phyloP scores from a whole-genome alignment of 2,329 filamentous ascomycete species.

The Paraphaeosphaeria sporulosa region DNA sequence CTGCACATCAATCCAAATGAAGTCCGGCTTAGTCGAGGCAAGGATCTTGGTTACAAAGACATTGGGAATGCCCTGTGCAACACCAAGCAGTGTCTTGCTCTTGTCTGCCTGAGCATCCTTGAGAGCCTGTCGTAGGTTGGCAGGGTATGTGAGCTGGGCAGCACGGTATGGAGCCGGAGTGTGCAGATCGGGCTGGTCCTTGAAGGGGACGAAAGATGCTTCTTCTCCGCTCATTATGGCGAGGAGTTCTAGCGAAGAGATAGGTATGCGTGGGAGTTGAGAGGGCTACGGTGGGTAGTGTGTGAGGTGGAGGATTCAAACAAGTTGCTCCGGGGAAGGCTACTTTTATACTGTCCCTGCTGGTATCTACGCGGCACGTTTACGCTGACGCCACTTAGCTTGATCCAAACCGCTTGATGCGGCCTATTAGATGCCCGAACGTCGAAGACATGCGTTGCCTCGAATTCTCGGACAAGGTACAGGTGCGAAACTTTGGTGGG shows the following conservation, averaged over 20 bases:
- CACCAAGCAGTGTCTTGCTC: slow-evolving; percentile 33
- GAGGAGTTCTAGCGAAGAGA: neutral
- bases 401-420: neutral
- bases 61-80: slow-evolving; percentile 37
- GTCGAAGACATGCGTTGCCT: neutral
- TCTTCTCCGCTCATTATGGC: slow-evolving; percentile 23
- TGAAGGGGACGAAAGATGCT: slow-evolving; percentile 23
- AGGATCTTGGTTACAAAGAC: slow-evolving; percentile 37
- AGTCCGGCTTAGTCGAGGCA: slow-evolving; percentile 36
- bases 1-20: slow-evolving; percentile 39
- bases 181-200: slow-evolving; percentile 34
- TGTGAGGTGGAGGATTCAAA: neutral
- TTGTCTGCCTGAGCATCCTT: slow-evolving; percentile 31
- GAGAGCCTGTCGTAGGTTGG: slow-evolving; percentile 31
- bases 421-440: neutral
- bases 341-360: neutral
- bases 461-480: neutral
- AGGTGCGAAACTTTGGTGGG: neutral
- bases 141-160: slow-evolving; percentile 32
- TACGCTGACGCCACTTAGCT: neutral
- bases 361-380: neutral
- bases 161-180: slow-evolving; percentile 31
- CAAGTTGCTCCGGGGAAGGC: neutral
- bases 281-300: neutral
- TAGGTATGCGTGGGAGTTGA: neutral